phyloP scores from a whole-genome alignment of 352 stramenopile genomes.

The Phytopythium cucurbitacearum region DNA sequence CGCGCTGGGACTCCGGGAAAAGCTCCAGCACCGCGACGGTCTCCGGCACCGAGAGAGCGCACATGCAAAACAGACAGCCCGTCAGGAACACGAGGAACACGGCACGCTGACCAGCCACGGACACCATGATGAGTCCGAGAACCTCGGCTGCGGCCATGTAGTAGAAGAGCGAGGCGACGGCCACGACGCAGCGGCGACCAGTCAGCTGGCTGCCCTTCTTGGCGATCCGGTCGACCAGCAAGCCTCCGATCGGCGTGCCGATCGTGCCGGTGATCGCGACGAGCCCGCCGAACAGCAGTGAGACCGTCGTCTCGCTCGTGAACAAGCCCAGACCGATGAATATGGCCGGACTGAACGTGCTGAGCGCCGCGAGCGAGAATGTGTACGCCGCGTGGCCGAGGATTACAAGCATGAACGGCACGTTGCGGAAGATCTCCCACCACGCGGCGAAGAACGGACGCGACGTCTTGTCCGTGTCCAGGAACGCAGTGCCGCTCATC shows the following conservation, averaged over 20 bases:
- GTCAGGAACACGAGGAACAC: slow-evolving; percentile 68
- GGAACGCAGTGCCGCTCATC: slow-evolving; percentile 17
- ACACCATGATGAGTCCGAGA: slow-evolving; percentile 62
- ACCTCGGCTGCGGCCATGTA: slow-evolving; percentile 52
- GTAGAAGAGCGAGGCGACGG: slow-evolving; percentile 64
- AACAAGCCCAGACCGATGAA: slow-evolving; percentile 90
- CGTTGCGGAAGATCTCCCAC: slow-evolving; percentile 60
- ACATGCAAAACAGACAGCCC: slow-evolving; percentile 73
- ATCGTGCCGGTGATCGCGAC: slow-evolving; percentile 83
- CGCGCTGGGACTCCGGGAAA: slow-evolving; percentile 81
- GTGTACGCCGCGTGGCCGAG: slow-evolving; percentile 86
- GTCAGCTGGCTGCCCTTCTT: slow-evolving; percentile 26
- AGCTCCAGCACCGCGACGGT: slow-evolving; percentile 88
- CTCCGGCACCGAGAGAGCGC: slow-evolving; percentile 64
- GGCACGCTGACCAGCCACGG: slow-evolving; percentile 37
- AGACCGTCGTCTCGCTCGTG: slow-evolving; percentile 73
- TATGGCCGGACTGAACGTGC: slow-evolving; percentile 85
- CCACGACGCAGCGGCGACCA: slow-evolving; percentile 41
- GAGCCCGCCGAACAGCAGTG: slow-evolving; percentile 83
- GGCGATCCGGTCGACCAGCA: slow-evolving; percentile 59
- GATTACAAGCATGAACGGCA: slow-evolving; percentile 76
- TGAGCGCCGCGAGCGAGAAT: slow-evolving; percentile 83
- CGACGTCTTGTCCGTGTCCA: slow-evolving; percentile 13
- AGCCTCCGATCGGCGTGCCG: slow-evolving; percentile 83
- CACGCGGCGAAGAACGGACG: slow-evolving; percentile 44